Evolutionary conservation across 495 filamentous ascomycete species (phyloP).

Genomic region (Ramalina peruviana): DNA sequence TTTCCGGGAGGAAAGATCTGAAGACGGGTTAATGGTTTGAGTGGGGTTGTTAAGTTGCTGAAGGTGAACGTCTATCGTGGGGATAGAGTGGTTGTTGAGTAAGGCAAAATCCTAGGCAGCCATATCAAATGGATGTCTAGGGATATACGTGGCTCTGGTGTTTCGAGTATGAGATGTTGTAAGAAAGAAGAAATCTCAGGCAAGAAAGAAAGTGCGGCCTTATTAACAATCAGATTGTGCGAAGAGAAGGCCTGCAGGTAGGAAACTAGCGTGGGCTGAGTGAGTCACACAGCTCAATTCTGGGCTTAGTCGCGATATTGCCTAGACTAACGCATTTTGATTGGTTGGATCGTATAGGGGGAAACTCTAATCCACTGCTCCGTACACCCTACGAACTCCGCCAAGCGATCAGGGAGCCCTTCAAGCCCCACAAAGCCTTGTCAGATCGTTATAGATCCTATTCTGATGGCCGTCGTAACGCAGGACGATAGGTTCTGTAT

Average conservation of each 20-base stretch:
- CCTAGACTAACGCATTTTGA: neutral
- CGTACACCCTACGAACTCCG: too few relatives aligned
- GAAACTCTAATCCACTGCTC: too few relatives aligned
- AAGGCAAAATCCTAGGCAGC: conserved; percentile 12
- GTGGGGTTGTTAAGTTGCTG: conserved; percentile 7
- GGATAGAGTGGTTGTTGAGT: conserved; percentile 2
- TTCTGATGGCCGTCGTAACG: too few relatives aligned
- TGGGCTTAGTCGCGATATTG: neutral
- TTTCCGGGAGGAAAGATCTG: conserved; percentile 18
- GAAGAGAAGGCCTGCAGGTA: neutral
- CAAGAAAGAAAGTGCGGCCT: conserved; percentile 2
- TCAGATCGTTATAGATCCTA: too few relatives aligned
- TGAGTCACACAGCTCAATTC: neutral
- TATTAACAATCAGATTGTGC: neutral
- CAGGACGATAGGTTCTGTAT: too few relatives aligned
- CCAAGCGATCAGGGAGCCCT: too few relatives aligned
- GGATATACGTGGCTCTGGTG: neutral
- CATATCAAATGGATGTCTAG: conserved; percentile 18
- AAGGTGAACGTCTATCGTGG: conserved; percentile 9
- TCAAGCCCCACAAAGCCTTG: too few relatives aligned
- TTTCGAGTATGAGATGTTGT: conserved; percentile 1
- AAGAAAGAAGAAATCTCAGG: conserved; percentile 6
- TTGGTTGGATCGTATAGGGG: too few relatives aligned
- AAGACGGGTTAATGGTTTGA: conserved; percentile 5
- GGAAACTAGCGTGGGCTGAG: neutral